phyloP scores from a whole-genome alignment of 1,139 yeast species.

The Diutina ranongensis region DNA sequence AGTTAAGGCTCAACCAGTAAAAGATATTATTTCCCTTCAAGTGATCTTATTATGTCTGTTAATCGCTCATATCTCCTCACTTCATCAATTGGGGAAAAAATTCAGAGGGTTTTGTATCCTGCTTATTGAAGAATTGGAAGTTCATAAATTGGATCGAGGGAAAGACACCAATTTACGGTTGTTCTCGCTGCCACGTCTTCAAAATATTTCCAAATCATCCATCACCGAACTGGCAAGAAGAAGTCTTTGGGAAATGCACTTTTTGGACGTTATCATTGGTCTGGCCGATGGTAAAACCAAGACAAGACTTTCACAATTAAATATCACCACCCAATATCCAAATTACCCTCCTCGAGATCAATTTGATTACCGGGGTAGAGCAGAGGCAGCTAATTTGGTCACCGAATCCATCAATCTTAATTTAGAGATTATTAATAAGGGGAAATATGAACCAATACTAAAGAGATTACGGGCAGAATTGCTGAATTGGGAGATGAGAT shows the following conservation, averaged over 20 bases:
- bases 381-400: slow-evolving; percentile 34
- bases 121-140: slow-evolving; percentile 21
- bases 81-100: slow-evolving; percentile 29
- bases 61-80: slow-evolving; percentile 34
- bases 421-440: slow-evolving; percentile 26
- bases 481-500: slow-evolving; percentile 36
- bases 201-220: slow-evolving; percentile 10
- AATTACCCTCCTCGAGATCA: slow-evolving; percentile 16
- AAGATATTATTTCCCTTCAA: slow-evolving; percentile 33
- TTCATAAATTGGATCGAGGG: slow-evolving; percentile 22
- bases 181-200: slow-evolving; percentile 11
- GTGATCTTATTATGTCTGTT: slow-evolving; percentile 25
- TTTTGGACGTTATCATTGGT: slow-evolving; percentile 37
- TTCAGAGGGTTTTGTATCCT: slow-evolving; percentile 28
- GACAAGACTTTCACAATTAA: slow-evolving; percentile 22
- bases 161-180: background rate
- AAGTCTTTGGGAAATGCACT: slow-evolving; percentile 37
- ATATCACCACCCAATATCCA: slow-evolving; percentile 26
- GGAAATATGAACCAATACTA: slow-evolving; percentile 22
- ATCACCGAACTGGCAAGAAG: slow-evolving; percentile 28
- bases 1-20: slow-evolving; percentile 13
- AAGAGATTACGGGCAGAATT: slow-evolving; percentile 28
- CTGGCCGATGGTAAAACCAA: slow-evolving; percentile 40
- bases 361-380: slow-evolving; percentile 36
- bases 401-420: slow-evolving; percentile 36